Conservation (phyloP, 2,329 filamentous ascomycete genomes). For the Diplodia seriata region DNA sequence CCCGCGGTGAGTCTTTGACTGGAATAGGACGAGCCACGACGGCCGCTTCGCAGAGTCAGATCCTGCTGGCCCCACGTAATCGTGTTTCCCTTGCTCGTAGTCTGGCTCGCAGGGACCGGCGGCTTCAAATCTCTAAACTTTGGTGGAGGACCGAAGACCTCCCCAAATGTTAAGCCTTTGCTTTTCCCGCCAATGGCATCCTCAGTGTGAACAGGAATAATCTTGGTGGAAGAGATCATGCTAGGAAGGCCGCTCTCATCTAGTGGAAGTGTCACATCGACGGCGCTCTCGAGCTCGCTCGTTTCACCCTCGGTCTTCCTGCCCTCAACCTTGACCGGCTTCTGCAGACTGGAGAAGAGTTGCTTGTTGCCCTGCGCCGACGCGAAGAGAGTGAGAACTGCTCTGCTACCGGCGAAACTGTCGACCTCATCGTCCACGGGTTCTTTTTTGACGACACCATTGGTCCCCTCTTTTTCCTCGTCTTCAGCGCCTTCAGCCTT, state of each 20-base stretch:
- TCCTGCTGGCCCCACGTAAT: conserved; percentile 62
- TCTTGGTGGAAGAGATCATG: conserved; percentile 73
- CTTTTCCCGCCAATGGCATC: conserved; percentile 57
- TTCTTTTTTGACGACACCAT: conserved; percentile 32
- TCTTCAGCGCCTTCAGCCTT: conserved; percentile 3
- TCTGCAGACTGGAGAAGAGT: conserved; percentile 84
- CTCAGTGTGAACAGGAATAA: conserved; percentile 61
- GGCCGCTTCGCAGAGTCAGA: conserved; percentile 56
- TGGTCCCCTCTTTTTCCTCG: conserved; percentile 9
- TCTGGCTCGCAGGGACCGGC: conserved; percentile 73
- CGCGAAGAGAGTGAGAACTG: conserved; percentile 78
- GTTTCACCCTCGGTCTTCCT: conserved; percentile 44
- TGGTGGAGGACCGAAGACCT: conserved; percentile 73
- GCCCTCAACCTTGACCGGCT: conserved; percentile 50
- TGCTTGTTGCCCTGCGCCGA: conserved; percentile 70
- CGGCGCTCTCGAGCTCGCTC: conserved; percentile 48
- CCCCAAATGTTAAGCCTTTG: conserved; percentile 70
- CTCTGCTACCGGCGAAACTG: conserved; percentile 51
- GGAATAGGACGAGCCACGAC: conserved; percentile 65
- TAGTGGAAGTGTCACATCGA: conserved; percentile 58
- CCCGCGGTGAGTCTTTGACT: conserved; percentile 70
- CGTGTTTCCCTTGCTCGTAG: conserved; percentile 64
- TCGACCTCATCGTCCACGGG: conserved; percentile 31
- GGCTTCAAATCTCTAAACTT: conserved; percentile 70
- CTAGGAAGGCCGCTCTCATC: conserved; percentile 73